phyloP scores from a whole-genome alignment of 139 green algal species.

The Microglena sp. region DNA sequence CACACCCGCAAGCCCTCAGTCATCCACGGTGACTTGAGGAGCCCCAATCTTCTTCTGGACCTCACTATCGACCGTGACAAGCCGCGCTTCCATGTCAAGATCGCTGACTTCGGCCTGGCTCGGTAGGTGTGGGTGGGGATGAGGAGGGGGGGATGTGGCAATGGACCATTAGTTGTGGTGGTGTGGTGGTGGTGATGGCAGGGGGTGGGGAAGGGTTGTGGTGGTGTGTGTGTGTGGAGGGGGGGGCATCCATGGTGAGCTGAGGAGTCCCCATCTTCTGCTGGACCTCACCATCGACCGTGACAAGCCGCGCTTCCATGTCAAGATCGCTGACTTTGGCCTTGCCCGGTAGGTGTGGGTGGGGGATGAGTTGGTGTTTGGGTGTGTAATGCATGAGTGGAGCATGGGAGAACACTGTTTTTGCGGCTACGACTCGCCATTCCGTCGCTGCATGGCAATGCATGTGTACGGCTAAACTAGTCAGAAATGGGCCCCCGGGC shows the following conservation, averaged over 20 bases:
- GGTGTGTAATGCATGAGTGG: no score
- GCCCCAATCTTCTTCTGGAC: constrained; percentile 50
- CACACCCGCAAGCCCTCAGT: constrained; percentile 68
- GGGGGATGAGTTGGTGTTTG: no score
- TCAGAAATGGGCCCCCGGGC: no score
- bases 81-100: constrained; percentile 43
- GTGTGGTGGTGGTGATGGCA: no score
- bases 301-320: constrained; percentile 36
- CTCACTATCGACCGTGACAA: constrained; percentile 36
- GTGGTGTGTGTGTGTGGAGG: no score
- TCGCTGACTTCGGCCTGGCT: constrained; percentile 36
- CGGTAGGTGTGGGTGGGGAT: neutral
- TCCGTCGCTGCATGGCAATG: no score
- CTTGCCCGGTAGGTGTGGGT: constrained; percentile 10
- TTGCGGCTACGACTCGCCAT: no score
- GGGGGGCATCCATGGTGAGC: constrained; percentile 80
- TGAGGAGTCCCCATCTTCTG: constrained; percentile 56
- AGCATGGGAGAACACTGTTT: no score
- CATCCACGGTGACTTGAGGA: constrained; percentile 78
- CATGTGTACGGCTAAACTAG: no score
- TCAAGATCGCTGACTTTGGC: constrained; percentile 44
- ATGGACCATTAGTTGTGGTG: no score
- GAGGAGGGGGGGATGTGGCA: no score
- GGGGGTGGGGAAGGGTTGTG: no score
- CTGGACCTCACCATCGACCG: constrained; percentile 44